Base-by-base conservation (phyloP, 208 protist species). In the Trypanosoma avium region DNA sequence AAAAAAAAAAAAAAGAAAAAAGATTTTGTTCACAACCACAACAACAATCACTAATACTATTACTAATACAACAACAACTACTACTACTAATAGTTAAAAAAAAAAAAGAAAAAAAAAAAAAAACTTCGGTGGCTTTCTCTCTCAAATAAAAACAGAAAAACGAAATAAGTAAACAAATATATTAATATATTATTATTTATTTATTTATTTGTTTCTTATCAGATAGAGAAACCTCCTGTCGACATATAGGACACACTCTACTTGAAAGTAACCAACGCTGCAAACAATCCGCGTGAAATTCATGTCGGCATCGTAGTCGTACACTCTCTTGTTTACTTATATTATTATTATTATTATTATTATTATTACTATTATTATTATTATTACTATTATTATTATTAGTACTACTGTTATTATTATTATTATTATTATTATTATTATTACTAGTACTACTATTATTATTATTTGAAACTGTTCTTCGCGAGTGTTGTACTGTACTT, bases 251-350 rank as follows among this genome's bases (percentile, higher is more conserved):
- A 24, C 84, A 92, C 32, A 56, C 53, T 29, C 52, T 70, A 29
- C 78, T 67, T 33, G 70, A 58, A 47, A 92, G 60, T 24, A 92
- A 65, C 84, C 84, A 92, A 19, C 79, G 73, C 72, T 88, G 84
- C 27, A 92, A 50, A 57, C 84, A 92, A 75, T 86, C 81, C 38
- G 61, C 61, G 54, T 92, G 84, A 45, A 78, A 92, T 24, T 59
- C 75, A 67, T 92, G 84, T 4, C 72, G 60, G 49, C 84, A 92
- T 4, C 15, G 42, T 50, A 88, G 68, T 19, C 65, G 61, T 43
- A 90, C 55, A 61, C 55, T 27, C 29, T 46, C 55, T 8, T 17
- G 19, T 0, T 33, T 35, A 50, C 24, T 42, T n/a, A 1, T 42
- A 42, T 2, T 42, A 42, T 42, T 42, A 42, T 8, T 42, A 42